A percentile compares a stretch with the other conserved stretches of the same genome.
Conservation (phyloP, 2,329 filamentous ascomycete genomes). For the Aspergillus luchuensis region DNA sequence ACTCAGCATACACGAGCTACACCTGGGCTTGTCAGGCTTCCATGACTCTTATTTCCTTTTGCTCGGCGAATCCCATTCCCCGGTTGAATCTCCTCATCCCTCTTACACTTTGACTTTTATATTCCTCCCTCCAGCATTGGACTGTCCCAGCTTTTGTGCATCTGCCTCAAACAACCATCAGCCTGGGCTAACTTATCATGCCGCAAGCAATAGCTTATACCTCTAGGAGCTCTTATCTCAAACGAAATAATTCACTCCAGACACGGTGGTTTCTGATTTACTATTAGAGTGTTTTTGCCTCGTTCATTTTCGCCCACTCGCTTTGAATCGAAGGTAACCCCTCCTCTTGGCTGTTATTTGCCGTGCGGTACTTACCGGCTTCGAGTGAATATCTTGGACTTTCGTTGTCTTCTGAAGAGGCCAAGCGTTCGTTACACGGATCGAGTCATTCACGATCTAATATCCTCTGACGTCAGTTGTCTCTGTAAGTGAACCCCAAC, state of each 20-base stretch:
- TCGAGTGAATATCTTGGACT: conserved; percentile 3
- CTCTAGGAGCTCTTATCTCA: conserved; percentile 4
- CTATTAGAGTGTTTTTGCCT: conserved; percentile 7
- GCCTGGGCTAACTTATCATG: conserved; percentile 13
- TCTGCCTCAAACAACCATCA: background rate
- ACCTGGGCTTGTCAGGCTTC: background rate
- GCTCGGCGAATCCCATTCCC: background rate
- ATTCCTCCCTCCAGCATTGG: background rate
- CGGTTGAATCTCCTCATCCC: background rate
- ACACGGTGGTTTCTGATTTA: conserved; percentile 1
- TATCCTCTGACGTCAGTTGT: conserved; percentile 1
- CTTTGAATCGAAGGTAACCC: background rate
- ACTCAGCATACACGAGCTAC: conserved; percentile 5
- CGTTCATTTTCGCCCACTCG: background rate
- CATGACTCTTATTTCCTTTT: background rate
- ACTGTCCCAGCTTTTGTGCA: background rate
- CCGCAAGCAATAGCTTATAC: conserved; percentile 13
- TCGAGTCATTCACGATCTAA: background rate
- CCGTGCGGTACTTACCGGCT: background rate
- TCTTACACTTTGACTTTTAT: background rate
- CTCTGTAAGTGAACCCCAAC: background rate
- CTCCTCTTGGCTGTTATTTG: background rate
- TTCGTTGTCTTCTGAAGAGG: background rate
- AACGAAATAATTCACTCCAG: background rate
- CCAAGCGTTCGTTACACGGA: background rate